A percentile compares a stretch with the other conserved stretches of the same genome.
Evolutionary conservation across 2,329 filamentous ascomycete genomes (phyloP).

Genomic region (Dichotomopilus funicola): DNA sequence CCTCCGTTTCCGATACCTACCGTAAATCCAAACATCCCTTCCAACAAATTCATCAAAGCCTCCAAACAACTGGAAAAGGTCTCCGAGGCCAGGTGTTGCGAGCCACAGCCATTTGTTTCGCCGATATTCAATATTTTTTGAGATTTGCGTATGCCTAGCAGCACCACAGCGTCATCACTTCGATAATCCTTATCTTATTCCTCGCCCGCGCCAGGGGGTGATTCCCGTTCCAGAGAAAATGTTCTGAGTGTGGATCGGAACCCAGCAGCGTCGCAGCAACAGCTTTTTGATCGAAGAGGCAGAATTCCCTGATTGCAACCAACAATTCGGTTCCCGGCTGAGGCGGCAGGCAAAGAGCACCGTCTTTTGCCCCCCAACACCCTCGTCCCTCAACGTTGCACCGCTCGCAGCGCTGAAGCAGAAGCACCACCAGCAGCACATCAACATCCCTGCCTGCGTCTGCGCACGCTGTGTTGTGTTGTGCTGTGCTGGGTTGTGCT

Average conservation of each 20-base stretch:
- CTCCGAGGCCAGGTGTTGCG: too few species aligned
- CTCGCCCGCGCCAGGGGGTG: not conserved
- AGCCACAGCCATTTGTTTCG: not conserved
- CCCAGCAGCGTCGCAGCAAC: constrained; percentile 1
- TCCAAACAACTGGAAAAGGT: too few species aligned
- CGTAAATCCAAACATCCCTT: too few species aligned
- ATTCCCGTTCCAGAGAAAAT: constrained; percentile 1
- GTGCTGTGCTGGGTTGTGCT: constrained; percentile 1
- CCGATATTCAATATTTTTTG: not conserved
- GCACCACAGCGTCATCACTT: not conserved
- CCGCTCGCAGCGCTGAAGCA: too few species aligned
- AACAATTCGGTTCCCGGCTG: constrained; percentile 2
- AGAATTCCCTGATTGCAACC: constrained; percentile 9
- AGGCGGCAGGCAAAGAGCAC: constrained; percentile 4
- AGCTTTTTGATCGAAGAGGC: not conserved
- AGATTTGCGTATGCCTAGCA: not conserved
- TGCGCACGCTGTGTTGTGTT: too few species aligned
- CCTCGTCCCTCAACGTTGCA: too few species aligned
- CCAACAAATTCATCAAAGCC: too few species aligned
- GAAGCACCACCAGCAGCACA: not conserved
- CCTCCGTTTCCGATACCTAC: too few species aligned
- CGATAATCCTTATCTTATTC: not conserved
- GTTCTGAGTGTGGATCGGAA: constrained; percentile 7
- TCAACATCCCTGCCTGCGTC: constrained; percentile 5
- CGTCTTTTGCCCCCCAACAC: too few species aligned